Percentiles rank a stretch among this genome's conserved stretches.
phyloP scores from a whole-genome alignment of 345 rosid genomes.

The Schrenkiella parvula region DNA sequence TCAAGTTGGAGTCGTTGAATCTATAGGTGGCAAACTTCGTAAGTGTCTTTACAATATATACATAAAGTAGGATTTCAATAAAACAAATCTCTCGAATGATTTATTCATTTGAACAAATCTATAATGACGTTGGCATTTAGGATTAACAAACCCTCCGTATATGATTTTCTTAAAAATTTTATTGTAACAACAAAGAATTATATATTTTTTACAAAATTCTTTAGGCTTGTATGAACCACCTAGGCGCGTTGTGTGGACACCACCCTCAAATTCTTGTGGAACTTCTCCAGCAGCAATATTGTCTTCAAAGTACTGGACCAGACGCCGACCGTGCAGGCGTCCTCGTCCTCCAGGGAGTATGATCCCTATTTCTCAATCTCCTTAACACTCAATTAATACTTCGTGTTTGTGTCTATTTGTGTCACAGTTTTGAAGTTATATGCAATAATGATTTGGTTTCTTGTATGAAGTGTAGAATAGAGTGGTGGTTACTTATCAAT shows the following conservation, averaged over 20 bases:
- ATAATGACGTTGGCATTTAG: no score
- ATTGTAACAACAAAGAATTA: neutral
- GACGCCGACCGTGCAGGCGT: neutral
- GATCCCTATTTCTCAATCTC: neutral
- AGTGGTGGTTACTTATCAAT: no score
- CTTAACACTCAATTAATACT: neutral
- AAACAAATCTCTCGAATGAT: no score
- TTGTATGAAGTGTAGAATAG: neutral
- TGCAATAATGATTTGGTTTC: neutral
- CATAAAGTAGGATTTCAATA: no score
- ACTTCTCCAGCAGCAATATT: neutral
- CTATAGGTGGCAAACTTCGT: neutral
- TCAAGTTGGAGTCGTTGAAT: neutral
- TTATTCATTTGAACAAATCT: no score
- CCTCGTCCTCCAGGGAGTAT: constrained; percentile 1
- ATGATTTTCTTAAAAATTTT: no score
- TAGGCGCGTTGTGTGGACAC: neutral
- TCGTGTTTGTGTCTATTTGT: neutral
- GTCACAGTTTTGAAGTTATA: neutral
- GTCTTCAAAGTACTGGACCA: neutral
- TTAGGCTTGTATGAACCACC: neutral
- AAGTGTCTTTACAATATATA: no score
- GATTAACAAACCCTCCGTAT: neutral
- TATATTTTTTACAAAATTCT: no score
- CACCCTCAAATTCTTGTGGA: constrained; percentile 7